phyloP scores from a whole-genome alignment of 2,329 filamentous ascomycete species.

The Trichoderma sp. region DNA sequence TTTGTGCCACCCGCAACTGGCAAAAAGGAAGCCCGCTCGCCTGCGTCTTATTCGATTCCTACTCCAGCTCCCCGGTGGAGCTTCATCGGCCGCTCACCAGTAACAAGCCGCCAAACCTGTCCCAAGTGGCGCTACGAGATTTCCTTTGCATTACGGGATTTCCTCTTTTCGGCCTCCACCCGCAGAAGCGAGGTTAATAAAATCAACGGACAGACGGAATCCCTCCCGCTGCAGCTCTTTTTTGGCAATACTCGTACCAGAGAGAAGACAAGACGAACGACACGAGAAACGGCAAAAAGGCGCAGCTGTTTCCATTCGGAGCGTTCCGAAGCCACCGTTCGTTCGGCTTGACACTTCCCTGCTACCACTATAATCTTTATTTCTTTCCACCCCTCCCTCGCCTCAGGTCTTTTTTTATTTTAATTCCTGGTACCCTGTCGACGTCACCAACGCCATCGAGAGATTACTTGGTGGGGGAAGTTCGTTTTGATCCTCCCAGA shows the following conservation, averaged over 20 bases:
- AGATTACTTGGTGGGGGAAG: constrained; percentile 15
- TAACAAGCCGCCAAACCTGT: background rate
- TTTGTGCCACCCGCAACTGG: background rate
- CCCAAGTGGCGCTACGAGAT: constrained; percentile 11
- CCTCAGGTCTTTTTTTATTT: background rate
- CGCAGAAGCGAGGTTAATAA: background rate
- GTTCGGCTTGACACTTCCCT: background rate
- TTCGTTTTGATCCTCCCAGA: background rate
- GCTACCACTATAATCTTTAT: background rate
- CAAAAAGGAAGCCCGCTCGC: background rate
- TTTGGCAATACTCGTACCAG: background rate
- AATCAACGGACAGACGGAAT: background rate
- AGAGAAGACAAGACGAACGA: background rate
- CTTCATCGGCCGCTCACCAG: background rate
- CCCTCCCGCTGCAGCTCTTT: background rate
- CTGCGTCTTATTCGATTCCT: background rate
- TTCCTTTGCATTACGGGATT: constrained; percentile 1
- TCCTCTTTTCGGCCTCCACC: background rate
- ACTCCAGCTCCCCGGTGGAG: background rate
- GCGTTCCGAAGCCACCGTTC: background rate
- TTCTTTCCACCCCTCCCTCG: background rate
- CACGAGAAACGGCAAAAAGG: background rate
- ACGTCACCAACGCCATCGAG: constrained; percentile 13
- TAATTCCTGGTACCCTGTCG: background rate
- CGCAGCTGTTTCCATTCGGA: background rate